phyloP scores from a whole-genome alignment of 352 stramenopile species.

The Aphanomyces astaci region DNA sequence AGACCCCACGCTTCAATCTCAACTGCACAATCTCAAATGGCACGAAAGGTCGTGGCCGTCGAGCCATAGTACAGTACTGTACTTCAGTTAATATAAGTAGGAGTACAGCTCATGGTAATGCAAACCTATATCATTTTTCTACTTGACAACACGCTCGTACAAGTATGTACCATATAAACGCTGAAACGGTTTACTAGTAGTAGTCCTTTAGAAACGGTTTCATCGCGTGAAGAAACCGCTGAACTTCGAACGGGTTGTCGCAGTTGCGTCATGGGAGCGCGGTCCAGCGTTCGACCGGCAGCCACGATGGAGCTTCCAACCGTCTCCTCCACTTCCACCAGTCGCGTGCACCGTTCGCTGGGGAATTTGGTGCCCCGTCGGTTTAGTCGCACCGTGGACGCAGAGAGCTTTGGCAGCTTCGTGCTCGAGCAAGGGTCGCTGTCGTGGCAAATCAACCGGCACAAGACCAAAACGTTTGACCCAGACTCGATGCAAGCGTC shows the following conservation, averaged over 20 bases:
- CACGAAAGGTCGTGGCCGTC: background rate
- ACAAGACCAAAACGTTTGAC: conserved; percentile 17
- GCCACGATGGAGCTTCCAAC: background rate
- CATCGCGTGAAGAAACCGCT: too few species aligned
- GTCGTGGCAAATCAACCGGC: conserved; percentile 14
- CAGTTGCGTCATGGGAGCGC: too few species aligned
- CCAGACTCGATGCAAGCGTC: conserved; percentile 8
- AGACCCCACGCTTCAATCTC: too few species aligned
- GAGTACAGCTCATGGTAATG: too few species aligned
- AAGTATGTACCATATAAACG: too few species aligned
- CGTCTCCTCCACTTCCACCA: background rate
- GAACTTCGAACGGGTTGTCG: too few species aligned
- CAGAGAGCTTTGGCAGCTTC: conserved; percentile 12
- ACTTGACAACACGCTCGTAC: too few species aligned
- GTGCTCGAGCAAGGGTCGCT: conserved; percentile 12
- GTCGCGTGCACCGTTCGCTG: background rate
- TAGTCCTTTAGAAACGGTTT: too few species aligned
- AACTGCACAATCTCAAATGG: background rate
- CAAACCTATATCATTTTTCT: too few species aligned
- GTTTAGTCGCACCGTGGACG: background rate
- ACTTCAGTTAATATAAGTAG: too few species aligned
- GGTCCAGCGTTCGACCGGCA: background rate
- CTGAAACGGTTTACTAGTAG: too few species aligned
- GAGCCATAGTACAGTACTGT: too few species aligned
- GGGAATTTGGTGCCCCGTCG: background rate